Evolutionary conservation across 1,139 yeast genomes (phyloP).

Genomic region (Saccharomyces hybrid): DNA sequence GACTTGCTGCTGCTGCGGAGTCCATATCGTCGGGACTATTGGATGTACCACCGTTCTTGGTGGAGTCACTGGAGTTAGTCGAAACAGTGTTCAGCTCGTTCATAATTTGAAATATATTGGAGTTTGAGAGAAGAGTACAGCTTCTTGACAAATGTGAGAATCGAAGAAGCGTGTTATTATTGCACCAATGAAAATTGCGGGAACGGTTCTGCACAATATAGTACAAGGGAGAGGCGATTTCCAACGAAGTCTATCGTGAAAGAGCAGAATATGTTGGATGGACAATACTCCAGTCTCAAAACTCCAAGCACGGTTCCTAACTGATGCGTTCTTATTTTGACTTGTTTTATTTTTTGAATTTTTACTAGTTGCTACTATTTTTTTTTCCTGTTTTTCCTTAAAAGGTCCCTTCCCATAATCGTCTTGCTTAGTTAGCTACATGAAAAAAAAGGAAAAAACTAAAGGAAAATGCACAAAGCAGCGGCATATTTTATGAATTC

Average conservation of each 20-base stretch:
- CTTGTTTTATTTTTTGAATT: not conserved
- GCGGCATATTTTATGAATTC: not conserved
- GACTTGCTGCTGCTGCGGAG: slow-evolving; percentile 48
- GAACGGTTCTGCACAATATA: not conserved
- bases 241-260: not conserved
- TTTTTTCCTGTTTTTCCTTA: not conserved
- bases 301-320: not conserved
- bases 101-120: slow-evolving; percentile 1
- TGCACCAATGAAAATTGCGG: not conserved
- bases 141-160: not conserved
- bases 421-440: not conserved
- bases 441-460: not conserved
- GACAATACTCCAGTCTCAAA: not conserved
- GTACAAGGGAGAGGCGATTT: not conserved
- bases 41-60: slow-evolving; percentile 15
- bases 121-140: not conserved
- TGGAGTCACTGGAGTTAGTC: slow-evolving; percentile 9
- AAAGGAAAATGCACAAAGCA: not conserved
- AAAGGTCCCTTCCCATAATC: not conserved
- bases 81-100: slow-evolving; percentile 7
- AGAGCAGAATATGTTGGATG: not conserved
- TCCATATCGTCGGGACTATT: slow-evolving; percentile 44
- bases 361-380: not conserved
- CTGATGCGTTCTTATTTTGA: not conserved
- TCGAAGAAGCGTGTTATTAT: not conserved